Base-by-base conservation (phyloP, 2,329 filamentous ascomycete genomes). In the Chaetomium strumarium region DNA sequence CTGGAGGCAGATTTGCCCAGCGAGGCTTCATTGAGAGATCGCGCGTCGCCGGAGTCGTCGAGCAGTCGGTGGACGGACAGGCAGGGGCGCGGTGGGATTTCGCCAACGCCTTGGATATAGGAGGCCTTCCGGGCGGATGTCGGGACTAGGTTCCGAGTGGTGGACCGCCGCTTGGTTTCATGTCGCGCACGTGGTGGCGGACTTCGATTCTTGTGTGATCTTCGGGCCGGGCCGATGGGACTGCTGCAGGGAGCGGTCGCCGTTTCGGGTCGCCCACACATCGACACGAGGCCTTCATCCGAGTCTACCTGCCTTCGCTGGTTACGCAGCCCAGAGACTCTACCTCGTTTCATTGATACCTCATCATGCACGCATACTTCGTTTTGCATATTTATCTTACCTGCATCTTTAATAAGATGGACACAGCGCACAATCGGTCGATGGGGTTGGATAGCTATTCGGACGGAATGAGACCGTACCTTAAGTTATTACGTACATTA, bases 31-130 rank as follows among this genome's bases (percentile, higher is more conserved):
- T 29, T 55, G 37, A 46, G 55, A 49, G 53, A 53, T 14, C 36
- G 48, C 11, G 47, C 54, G 14, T 50, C 51, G 30, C 52, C 55
- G 5, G 55, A 51, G 31, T 55, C 52, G 16, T 45, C 44, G 34
- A 53, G 37, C 29, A 60, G 51, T 9, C 56, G 41, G n/a, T 60
- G 59, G 58, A 60, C 54, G 6, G 52, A 49, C 3, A 52, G 48
- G 46, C 55, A 56, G 49, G 45, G 36, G 16, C 44, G 53, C 7
- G 55, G 51, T 2, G 50, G 20, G 16, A 47, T 45, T 1, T 41
- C 40, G 55, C 46, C 55, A 39, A 56, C 34, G 39, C 48, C 53
- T 11, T 58, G 55, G 58, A 51, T 58, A 34, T 59, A 30, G 24
- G 14, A 17, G 2, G 12, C n/a, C n/a, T n/a, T 14, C 3, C 16